Base-by-base conservation (phyloP, 108 stramenopile species). In the Mayamaea pseudoterrestris region DNA sequence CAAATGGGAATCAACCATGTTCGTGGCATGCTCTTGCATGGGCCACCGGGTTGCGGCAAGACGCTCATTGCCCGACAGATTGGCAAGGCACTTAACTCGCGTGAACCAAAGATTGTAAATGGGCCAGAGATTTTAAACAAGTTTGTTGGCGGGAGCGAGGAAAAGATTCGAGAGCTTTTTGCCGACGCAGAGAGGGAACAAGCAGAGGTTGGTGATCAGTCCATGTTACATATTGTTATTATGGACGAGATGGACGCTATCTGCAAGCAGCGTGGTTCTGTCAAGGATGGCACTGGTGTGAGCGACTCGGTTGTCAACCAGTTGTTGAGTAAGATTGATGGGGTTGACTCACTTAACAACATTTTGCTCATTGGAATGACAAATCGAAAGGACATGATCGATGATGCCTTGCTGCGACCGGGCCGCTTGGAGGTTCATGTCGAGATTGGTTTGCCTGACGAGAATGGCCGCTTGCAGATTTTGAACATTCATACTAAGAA, bases 171-270 rank as follows among this genome's bases (percentile, higher is more conserved):
- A 11, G 93, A 93, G 43, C 64, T 97, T 1, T 99, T 99, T 61
- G 84, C 76, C 5, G 96, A 94, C 37, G 93, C 90, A 3, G 90
- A 92, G 66, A 71, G 81, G 63, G 90, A 94, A 53, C 93, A 97
- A 69, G 35, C 71, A 13, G 90, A 92, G 57, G 68, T 66, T 55
- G 98, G 96, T 8, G 96, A 99, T 50, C 89, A 78, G 18, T 78
- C 74, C 56, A 91, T 88, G 85, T 73, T 99, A 30, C 98, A 99
- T 53, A 96, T 98, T 68, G 77, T 99, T 50, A 99, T 99, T 56
- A 85, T 99, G 60, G 98, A 99, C 56, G 98, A 99, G 63, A 96
- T 99, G 81, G 98, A 99, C 69, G 96, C 98, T 41, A 99, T 99
- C 59, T 95, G 94, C 65, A 95, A 95, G 59, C 67, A 71, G 27